Conservation (phyloP, 1,139 yeast species). For the Wickerhamiella pararugosa region DNA sequence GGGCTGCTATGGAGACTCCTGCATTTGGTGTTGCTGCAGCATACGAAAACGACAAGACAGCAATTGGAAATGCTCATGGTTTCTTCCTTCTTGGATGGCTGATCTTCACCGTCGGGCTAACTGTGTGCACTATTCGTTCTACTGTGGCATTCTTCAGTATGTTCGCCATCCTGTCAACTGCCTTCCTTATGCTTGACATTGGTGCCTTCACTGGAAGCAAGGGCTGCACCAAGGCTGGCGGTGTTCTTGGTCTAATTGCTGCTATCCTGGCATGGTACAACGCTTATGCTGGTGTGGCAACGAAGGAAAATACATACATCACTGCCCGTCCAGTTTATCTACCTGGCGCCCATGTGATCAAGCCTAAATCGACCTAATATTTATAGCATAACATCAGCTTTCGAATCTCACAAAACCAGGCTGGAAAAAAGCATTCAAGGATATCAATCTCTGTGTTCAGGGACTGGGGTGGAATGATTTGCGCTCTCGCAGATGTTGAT, state of each 20-base stretch:
- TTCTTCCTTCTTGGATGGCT: conserved; percentile 67
- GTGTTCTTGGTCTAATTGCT: conserved; percentile 64
- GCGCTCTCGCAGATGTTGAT: no score
- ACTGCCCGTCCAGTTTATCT: conserved; percentile 33
- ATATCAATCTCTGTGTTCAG: no score
- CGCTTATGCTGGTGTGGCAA: conserved; percentile 84
- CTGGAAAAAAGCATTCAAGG: no score
- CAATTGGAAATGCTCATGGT: conserved; percentile 47
- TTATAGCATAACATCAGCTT: no score
- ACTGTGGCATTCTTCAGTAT: conserved; percentile 61
- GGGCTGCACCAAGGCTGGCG: conserved; percentile 49
- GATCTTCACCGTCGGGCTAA: conserved; percentile 55
- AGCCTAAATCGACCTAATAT: no score
- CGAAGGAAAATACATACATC: conserved; percentile 47
- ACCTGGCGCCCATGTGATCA: conserved; percentile 18
- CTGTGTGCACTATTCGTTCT: conserved; percentile 59
- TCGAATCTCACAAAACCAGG: no score
- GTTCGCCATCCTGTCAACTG: conserved; percentile 46
- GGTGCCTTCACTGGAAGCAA: conserved; percentile 33
- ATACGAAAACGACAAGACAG: conserved; percentile 29
- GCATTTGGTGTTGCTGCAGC: conserved; percentile 60
- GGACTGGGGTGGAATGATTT: no score
- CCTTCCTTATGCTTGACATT: conserved; percentile 53
- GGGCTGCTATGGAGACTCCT: conserved; percentile 54
- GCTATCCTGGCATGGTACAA: conserved; percentile 79